phyloP scores from a whole-genome alignment of 1,284 basidiomycete species.

The Pterulicium gracile region DNA sequence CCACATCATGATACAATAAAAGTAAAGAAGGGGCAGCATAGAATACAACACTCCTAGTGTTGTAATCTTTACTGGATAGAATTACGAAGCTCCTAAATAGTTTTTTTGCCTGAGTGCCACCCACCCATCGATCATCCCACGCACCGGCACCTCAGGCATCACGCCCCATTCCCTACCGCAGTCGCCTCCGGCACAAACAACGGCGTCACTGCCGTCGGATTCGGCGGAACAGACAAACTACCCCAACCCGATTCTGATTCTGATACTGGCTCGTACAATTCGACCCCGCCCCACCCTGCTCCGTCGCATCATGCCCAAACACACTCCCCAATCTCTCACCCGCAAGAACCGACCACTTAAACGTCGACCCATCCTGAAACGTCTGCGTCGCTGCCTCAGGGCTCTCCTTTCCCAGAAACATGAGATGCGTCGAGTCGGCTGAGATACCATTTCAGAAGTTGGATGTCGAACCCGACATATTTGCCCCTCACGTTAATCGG shows the following conservation, averaged over 20 bases:
- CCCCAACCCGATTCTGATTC: slow-evolving; percentile 4
- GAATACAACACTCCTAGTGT: too few relatives aligned
- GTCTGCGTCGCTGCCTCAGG: slow-evolving; percentile 3
- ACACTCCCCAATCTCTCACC: slow-evolving; percentile 1
- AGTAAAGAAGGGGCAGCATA: too few relatives aligned
- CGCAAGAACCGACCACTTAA: slow-evolving; percentile 1
- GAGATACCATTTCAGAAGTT: neutral
- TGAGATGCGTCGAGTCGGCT: neutral
- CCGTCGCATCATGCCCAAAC: slow-evolving; percentile 5
- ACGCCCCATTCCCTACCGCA: too few relatives aligned
- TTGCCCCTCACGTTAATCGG: neutral
- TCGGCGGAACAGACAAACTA: neutral
- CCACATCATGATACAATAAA: too few relatives aligned
- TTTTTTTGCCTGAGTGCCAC: too few relatives aligned
- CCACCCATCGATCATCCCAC: too few relatives aligned
- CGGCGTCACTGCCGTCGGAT: neutral
- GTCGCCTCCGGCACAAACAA: too few relatives aligned
- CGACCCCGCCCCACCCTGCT: neutral
- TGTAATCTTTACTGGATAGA: too few relatives aligned
- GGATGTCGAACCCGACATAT: neutral
- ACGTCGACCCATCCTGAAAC: slow-evolving; percentile 4
- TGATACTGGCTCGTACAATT: slow-evolving; percentile 1
- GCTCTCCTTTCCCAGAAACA: slow-evolving; percentile 4
- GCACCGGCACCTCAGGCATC: too few relatives aligned
- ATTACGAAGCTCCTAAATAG: too few relatives aligned